These are phyloP conservation scores for Sporisorium iseilematis-ciliati DNA, from an alignment of 1,284 basidiomycete genomes.

Conservation along the genomic window DNA sequence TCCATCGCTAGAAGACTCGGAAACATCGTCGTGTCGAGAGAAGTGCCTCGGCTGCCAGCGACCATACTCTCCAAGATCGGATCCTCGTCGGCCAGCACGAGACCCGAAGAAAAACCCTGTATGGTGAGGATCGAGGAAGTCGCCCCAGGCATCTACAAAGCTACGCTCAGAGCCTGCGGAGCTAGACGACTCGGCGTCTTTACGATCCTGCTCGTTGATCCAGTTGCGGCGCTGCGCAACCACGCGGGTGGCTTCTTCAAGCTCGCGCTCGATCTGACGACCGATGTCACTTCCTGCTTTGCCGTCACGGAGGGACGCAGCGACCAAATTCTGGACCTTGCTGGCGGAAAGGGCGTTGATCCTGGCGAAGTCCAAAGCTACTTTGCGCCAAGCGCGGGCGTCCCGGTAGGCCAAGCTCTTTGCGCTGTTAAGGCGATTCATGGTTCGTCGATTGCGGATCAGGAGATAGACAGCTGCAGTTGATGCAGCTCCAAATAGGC, in stretches of 20 bases:
- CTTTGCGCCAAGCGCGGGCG: constrained; percentile 49
- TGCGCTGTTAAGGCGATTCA: constrained; percentile 45
- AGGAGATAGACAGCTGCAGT: constrained; percentile 29
- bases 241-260: constrained; percentile 33
- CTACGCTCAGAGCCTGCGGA: constrained; percentile 8
- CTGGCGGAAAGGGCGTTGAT: constrained; percentile 46
- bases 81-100: constrained; percentile 22
- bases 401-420: constrained; percentile 40
- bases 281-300: constrained; percentile 30
- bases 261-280: constrained; percentile 40
- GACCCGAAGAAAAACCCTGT: constrained; percentile 34
- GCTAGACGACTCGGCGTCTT: constrained; percentile 14
- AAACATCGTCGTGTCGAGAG: constrained; percentile 21
- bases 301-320: constrained; percentile 27
- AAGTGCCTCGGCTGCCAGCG: constrained; percentile 8
- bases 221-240: constrained; percentile 37
- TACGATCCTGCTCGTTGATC: constrained; percentile 33
- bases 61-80: constrained; percentile 9
- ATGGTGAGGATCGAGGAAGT: constrained; percentile 17
- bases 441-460: constrained; percentile 27
- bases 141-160: constrained; percentile 20
- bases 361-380: constrained; percentile 45
- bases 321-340: constrained; percentile 33
- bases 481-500: constrained; percentile 41
- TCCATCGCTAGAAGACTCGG: constrained; percentile 10